Evolutionary conservation across 768 basidiomycete genomes (phyloP), one percentile per base, ranked within the genome.

Genomic region (Boletus pseudopeckii): DNA sequence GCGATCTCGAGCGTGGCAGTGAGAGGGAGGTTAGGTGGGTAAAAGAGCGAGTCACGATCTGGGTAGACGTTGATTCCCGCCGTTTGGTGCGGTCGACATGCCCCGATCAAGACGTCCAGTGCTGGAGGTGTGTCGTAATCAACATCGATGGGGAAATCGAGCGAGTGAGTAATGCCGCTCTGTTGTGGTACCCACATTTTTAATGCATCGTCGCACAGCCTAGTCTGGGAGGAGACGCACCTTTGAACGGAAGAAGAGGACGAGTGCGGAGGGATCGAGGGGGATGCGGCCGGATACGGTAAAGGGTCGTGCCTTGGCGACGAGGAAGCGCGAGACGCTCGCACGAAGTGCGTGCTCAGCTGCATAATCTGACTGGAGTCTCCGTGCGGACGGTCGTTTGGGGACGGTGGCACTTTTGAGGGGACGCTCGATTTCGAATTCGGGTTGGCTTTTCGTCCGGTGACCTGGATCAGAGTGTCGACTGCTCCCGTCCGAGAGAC

Each of bases 131-230:
- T 79, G 65, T 82, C 83, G 61, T 86, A 82, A 58, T 85, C 84
- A 42, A 88, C 78, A 61, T 91, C 86, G 54, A 92, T 81, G 5
- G 90, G 90, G 64, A 91, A 91, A 65, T 90, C 87, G 20, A 92
- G 77, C 9, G 88, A 85, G 64, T 92, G 87, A 0, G 86, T 84
- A 55, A 88, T 86, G 32, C 86, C 88, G 55, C 83, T 84, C 89
- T 92, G 34, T 53, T 36, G 34, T 42, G 38, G 51, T 22, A 32
- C 44, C 15, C 50, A 9, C 10, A 0, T 5, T 34, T 22, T 62
- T 32, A 61, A 18, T 34, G 8, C 32, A 36, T 11, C 7, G 47
- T 37, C 43, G 10, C 13, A 26, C 28, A 1, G 14, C 13, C 17
- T 5, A 40, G 20, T 11, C 2, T 20, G 17, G 33, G 26, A 33